Percentiles rank a stretch among this genome's conserved stretches.
These are phyloP conservation scores for Petunia axillaris DNA, from an alignment of 257 asterid genomes.

Conservation along the genomic window DNA sequence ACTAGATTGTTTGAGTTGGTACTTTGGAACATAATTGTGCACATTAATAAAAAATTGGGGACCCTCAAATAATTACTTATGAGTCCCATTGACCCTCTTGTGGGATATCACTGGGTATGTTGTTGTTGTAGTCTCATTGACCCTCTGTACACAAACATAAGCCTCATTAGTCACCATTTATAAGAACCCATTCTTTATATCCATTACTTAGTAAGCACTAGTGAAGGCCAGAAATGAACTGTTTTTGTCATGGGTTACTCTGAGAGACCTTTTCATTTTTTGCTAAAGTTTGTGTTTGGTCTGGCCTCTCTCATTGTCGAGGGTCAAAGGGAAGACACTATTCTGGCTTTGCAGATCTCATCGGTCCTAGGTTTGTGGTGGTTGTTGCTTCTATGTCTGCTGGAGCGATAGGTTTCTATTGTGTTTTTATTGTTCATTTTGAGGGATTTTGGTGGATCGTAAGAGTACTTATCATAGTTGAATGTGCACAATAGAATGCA, in stretches of 20 bases:
- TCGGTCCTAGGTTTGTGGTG: not conserved
- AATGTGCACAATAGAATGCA: not conserved
- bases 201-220: not conserved
- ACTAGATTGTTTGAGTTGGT: not conserved
- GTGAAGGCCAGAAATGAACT: not conserved
- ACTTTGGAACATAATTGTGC: not conserved
- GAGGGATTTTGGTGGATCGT: not conserved
- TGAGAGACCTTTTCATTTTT: not conserved
- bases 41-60: not conserved
- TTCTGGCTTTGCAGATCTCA: not conserved
- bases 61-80: not conserved
- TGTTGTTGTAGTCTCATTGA: not conserved
- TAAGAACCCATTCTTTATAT: not conserved
- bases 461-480: not conserved
- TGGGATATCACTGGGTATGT: too few relatives aligned
- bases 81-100: not conserved
- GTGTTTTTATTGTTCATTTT: not conserved
- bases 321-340: not conserved
- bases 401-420: not conserved
- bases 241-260: not conserved
- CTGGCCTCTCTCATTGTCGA: not conserved
- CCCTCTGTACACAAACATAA: slow-evolving; percentile 2
- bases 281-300: not conserved
- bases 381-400: too few relatives aligned
- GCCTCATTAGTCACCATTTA: not conserved